Evolutionary conservation across 352 stramenopile genomes (phyloP).

Genomic region (Globisporangium mamillatum): DNA sequence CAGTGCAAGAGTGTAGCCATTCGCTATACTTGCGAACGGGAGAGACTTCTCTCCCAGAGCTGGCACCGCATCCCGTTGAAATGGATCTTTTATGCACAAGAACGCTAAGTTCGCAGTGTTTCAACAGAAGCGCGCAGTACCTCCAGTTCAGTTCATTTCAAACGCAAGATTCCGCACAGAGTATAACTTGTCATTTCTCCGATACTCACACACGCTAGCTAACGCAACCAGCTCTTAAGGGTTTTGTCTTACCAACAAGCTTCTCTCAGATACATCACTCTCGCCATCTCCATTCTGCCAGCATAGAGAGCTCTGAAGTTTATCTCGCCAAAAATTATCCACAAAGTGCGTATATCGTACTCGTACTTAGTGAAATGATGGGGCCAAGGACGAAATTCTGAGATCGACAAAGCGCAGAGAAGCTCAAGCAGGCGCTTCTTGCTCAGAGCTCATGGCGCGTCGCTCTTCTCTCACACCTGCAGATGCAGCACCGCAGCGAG

Average conservation of each 20-base stretch:
- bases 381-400: background rate
- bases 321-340: background rate
- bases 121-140: background rate
- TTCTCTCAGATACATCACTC: background rate
- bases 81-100: background rate
- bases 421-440: background rate
- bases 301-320: background rate
- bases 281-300: background rate
- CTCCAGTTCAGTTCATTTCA: background rate
- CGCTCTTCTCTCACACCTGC: constrained; percentile 2
- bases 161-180: no score
- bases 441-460: background rate
- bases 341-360: background rate
- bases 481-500: background rate
- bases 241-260: background rate
- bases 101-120: background rate
- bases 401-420: background rate
- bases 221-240: background rate
- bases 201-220: background rate
- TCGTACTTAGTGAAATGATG: background rate
- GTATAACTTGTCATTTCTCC: no score
- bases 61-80: background rate
- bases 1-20: background rate
- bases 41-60: background rate
- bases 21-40: background rate